A percentile compares a stretch with the other conserved stretches of the same genome.
These are phyloP conservation scores for Candida neerlandica DNA, from an alignment of 1,139 yeast species.

Conservation along the genomic window DNA sequence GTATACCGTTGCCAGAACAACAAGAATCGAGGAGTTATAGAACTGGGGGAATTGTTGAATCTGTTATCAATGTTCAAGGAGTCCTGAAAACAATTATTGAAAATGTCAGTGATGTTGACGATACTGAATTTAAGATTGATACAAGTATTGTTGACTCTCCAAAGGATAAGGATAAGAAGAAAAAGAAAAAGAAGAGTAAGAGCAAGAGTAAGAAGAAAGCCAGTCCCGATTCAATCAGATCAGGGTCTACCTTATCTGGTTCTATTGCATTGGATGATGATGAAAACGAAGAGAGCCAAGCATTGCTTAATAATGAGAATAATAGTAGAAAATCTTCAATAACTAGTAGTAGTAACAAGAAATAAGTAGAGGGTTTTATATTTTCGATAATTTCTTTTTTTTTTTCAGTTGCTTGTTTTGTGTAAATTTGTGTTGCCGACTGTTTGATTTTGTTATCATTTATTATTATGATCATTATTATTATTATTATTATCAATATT, in stretches of 20 bases:
- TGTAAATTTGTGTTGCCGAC: not conserved
- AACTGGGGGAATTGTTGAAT: constrained; percentile 79
- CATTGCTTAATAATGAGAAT: constrained; percentile 8
- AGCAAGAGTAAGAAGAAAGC: constrained; percentile 1
- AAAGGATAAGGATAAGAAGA: constrained; percentile 10
- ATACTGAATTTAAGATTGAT: constrained; percentile 15
- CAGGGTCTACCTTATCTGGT: constrained; percentile 10
- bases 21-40: constrained; percentile 44
- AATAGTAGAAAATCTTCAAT: constrained; percentile 10
- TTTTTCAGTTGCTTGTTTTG: not conserved
- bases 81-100: constrained; percentile 86
- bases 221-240: constrained; percentile 10
- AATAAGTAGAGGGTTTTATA: not conserved
- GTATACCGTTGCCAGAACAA: constrained; percentile 23
- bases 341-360: constrained; percentile 7
- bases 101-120: constrained; percentile 48
- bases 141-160: not conserved
- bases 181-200: constrained; percentile 10
- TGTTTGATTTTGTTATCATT: too few relatives aligned
- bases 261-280: constrained; percentile 9
- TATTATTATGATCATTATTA: too few relatives aligned
- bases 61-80: constrained; percentile 82
- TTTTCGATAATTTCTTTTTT: not conserved
- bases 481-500: too few relatives aligned
- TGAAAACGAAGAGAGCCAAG: constrained; percentile 12